Conservation (phyloP, 73 alveolate species). For the Paraurostyla sp. region DNA sequence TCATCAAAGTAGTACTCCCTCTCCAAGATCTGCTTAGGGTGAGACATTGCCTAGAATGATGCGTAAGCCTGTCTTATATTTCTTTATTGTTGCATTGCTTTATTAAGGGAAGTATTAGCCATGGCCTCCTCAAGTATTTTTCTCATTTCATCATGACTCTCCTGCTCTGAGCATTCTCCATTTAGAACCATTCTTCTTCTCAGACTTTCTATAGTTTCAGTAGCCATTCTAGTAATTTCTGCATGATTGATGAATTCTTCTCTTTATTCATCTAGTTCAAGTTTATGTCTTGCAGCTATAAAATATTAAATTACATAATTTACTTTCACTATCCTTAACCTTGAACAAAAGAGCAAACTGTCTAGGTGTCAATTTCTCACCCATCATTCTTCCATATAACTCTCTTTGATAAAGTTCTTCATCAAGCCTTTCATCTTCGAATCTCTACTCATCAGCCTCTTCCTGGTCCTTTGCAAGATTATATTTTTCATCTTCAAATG, state of each 20-base stretch:
- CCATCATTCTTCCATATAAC: constrained; percentile 22
- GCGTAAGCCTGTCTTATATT: neutral
- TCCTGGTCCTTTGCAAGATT: neutral
- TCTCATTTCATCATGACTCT: neutral
- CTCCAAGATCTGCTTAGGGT: neutral
- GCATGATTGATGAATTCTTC: neutral
- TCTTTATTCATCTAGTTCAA: neutral
- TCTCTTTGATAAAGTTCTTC: constrained; percentile 30
- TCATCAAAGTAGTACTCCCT: constrained; percentile 66
- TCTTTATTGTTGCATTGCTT: neutral
- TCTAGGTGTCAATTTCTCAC: constrained; percentile 41
- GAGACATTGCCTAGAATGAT: neutral
- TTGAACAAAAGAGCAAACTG: constrained; percentile 17
- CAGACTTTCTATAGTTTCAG: constrained; percentile 11
- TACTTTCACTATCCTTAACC: neutral
- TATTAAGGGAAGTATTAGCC: neutral
- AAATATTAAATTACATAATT: neutral
- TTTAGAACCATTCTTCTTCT: constrained; percentile 36
- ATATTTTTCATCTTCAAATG: constrained; percentile 31
- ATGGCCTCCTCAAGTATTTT: neutral
- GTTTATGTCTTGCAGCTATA: neutral
- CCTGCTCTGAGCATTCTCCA: constrained; percentile 51
- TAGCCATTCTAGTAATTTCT: neutral
- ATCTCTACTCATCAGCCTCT: neutral
- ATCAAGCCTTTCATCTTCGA: neutral